Evolutionary conservation across 345 rosid species (phyloP).

Genomic region (Salix dunnii): DNA sequence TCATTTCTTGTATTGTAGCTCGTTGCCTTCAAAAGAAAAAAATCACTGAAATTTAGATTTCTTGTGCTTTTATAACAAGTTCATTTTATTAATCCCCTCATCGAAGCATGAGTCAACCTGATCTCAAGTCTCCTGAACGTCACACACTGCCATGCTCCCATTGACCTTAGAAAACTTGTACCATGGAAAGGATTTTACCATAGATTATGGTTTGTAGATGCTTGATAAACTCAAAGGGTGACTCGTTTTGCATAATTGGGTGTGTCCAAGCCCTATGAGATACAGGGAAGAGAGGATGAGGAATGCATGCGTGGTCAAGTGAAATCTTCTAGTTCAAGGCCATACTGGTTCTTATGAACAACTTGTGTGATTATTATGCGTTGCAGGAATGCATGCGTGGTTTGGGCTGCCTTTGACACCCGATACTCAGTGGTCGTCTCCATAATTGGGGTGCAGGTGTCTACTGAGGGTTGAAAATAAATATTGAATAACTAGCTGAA

Average conservation of each 20-base stretch:
- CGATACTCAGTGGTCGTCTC: conserved; percentile 63
- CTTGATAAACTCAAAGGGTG: neutral
- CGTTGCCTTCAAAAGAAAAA: neutral
- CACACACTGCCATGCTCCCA: neutral
- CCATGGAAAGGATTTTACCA: neutral
- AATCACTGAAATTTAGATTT: neutral
- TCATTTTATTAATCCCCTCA: neutral
- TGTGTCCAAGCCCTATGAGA: neutral
- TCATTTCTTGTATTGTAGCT: neutral
- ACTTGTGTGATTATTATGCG: conserved; percentile 9
- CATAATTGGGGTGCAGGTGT: conserved; percentile 82
- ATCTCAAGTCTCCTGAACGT: neutral
- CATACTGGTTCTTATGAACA: conserved; percentile 1
- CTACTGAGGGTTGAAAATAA: neutral
- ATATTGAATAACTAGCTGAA: conserved; percentile 1
- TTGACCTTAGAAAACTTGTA: neutral
- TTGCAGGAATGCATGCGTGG: conserved; percentile 94
- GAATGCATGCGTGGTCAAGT: neutral
- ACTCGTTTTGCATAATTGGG: neutral
- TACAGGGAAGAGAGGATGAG: neutral
- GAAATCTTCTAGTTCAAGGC: neutral
- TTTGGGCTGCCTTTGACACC: conserved; percentile 72
- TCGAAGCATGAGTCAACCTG: neutral
- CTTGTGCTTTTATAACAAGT: neutral
- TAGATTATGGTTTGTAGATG: neutral